Percentiles rank a stretch among this genome's conserved stretches.
phyloP scores from a whole-genome alignment of 129 eudicot genomes.

The Mikania micrantha region DNA sequence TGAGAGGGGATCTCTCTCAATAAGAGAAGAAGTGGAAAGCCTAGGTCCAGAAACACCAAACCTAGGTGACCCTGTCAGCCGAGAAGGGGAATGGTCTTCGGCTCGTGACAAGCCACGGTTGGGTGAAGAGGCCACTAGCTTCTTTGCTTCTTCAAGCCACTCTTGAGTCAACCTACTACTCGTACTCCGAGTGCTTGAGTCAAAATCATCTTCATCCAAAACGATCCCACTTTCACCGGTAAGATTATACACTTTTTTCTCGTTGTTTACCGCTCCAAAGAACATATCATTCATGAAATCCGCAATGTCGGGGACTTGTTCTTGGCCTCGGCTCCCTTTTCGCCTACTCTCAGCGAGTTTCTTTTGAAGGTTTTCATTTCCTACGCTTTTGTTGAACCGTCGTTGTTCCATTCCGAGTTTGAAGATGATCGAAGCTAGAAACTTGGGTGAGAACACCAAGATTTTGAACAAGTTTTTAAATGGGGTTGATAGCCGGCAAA shows the following conservation, averaged over 20 bases:
- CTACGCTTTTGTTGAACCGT: constrained; percentile 37
- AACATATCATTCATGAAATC: constrained; percentile 90
- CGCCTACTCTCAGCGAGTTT: constrained; percentile 35
- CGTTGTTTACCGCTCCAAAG: constrained; percentile 36
- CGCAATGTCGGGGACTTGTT: constrained; percentile 62
- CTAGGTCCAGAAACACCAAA: constrained; percentile 46
- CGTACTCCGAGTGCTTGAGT: constrained; percentile 55
- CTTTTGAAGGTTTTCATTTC: constrained; percentile 43
- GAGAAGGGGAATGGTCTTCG: constrained; percentile 49
- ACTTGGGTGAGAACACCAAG: constrained; percentile 13
- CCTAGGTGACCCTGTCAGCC: constrained; percentile 50
- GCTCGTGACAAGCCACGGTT: constrained; percentile 33
- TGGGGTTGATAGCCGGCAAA: constrained; percentile 26
- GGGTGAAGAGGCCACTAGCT: constrained; percentile 74
- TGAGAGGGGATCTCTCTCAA: constrained; percentile 52
- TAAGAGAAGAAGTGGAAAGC: constrained; percentile 28
- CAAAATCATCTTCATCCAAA: constrained; percentile 36
- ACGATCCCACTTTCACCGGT: constrained; percentile 32
- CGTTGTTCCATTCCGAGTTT: constrained; percentile 32
- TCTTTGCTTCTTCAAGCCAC: constrained; percentile 79
- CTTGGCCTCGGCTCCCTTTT: constrained; percentile 31
- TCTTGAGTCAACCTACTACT: constrained; percentile 67
- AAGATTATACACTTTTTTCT: constrained; percentile 55
- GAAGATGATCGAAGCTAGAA: background rate
- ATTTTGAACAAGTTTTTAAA: constrained; percentile 20